A percentile compares a stretch with the other conserved stretches of the same genome.
Evolutionary conservation across 305 asterid genomes (phyloP).

Genomic region (Lippia alba): DNA sequence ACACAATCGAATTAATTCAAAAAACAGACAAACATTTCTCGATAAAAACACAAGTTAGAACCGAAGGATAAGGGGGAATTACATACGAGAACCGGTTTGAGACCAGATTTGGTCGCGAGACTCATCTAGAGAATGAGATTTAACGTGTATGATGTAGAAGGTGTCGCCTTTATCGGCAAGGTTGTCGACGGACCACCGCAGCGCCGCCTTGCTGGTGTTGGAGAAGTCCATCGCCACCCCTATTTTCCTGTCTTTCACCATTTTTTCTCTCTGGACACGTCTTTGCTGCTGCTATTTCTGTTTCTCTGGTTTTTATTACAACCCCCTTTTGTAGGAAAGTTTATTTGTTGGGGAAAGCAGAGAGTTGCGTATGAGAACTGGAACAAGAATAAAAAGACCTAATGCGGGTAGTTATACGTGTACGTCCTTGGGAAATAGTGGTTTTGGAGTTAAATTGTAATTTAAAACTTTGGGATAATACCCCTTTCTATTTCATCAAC

Average conservation of each 20-base stretch:
- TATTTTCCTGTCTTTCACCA: conserved; percentile 54
- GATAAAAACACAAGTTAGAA: not conserved
- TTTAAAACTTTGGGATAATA: too few species aligned
- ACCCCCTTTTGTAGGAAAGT: not conserved
- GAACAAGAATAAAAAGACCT: conserved; percentile 22
- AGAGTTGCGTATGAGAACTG: conserved; percentile 23
- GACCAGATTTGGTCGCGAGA: conserved; percentile 65
- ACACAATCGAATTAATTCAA: not conserved
- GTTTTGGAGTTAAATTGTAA: too few species aligned
- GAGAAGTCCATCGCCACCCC: conserved; percentile 88
- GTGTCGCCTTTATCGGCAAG: conserved; percentile 85
- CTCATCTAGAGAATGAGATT: conserved; percentile 47
- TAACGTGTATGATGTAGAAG: conserved; percentile 65
- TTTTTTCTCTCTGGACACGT: not conserved
- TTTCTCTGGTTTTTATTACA: not conserved
- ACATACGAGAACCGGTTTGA: conserved; percentile 84
- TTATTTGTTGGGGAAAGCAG: not conserved
- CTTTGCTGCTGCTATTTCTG: not conserved
- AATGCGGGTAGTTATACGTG: too few species aligned
- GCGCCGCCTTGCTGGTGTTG: conserved; percentile 79
- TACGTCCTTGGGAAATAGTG: too few species aligned
- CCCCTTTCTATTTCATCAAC: too few species aligned
- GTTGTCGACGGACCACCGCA: conserved; percentile 86
- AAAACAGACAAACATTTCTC: not conserved
- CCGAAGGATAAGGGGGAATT: not conserved